Conservation (phyloP, 208 protist genomes). For the Acanthamoeba sp. region DNA sequence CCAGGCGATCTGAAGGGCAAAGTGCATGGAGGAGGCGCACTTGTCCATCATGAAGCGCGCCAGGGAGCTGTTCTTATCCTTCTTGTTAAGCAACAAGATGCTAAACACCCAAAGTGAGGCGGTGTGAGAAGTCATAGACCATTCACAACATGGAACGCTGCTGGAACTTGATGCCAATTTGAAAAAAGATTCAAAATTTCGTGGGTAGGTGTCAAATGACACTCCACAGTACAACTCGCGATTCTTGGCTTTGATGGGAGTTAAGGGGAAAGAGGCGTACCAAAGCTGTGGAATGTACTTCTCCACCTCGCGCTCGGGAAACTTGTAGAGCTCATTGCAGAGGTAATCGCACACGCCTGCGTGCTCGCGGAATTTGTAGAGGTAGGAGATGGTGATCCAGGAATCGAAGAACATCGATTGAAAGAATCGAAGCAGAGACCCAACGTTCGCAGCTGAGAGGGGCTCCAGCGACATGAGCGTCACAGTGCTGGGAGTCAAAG, state of each 20-base stretch:
- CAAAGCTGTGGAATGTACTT: constrained; percentile 56
- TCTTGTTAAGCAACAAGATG: constrained; percentile 62
- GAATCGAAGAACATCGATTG: constrained; percentile 65
- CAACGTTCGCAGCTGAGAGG: not conserved
- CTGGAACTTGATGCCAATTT: too few relatives aligned
- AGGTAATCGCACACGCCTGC: constrained; percentile 64
- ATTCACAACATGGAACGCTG: too few relatives aligned
- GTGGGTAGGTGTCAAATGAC: too few relatives aligned
- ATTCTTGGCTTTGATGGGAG: not conserved
- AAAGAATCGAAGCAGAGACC: constrained; percentile 41
- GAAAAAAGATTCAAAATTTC: too few relatives aligned
- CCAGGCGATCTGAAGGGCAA: constrained; percentile 15
- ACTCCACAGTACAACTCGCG: too few relatives aligned
- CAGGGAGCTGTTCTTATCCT: constrained; percentile 12
- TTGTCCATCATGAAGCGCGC: constrained; percentile 45
- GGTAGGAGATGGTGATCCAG: constrained; percentile 54
- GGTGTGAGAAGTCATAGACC: not conserved
- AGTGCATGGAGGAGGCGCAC: constrained; percentile 59
- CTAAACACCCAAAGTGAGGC: not conserved
- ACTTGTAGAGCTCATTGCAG: constrained; percentile 64
- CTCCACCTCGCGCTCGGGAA: constrained; percentile 10
- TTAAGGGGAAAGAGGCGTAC: constrained; percentile 2
- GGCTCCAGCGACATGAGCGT: not conserved
- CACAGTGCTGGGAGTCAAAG: not conserved
- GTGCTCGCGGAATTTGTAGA: constrained; percentile 45